A percentile compares a stretch with the other conserved stretches of the same genome.
Evolutionary conservation across 306 rosid genomes (phyloP).

Genomic region (Macrotyloma uniflorum): DNA sequence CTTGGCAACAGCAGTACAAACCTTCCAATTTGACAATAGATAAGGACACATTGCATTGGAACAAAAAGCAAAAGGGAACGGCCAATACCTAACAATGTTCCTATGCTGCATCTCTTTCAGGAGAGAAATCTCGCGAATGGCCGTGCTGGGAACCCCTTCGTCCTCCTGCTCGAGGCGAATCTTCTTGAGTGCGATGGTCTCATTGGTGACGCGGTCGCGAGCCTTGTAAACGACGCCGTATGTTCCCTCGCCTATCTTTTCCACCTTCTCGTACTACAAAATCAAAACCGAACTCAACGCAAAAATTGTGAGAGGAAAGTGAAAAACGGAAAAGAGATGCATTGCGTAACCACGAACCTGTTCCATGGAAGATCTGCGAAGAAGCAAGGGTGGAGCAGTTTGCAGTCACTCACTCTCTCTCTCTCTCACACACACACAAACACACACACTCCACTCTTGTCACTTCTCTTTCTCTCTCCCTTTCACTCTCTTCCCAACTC

Average conservation of each 20-base stretch:
- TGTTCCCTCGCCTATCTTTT: slow-evolving; percentile 94
- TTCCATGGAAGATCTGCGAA: slow-evolving; percentile 51
- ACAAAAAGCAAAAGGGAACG: not conserved
- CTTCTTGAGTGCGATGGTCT: slow-evolving; percentile 87
- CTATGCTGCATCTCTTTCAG: slow-evolving; percentile 90
- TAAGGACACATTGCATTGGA: not conserved
- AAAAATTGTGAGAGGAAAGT: not conserved
- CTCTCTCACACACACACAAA: too few relatives aligned
- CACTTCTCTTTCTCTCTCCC: not conserved
- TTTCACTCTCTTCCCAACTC: not conserved
- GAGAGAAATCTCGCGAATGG: slow-evolving; percentile 89
- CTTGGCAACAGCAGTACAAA: not conserved
- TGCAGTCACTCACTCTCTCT: not conserved
- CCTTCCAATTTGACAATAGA: slow-evolving; percentile 10
- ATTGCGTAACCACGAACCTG: slow-evolving; percentile 38
- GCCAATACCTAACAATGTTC: slow-evolving; percentile 79
- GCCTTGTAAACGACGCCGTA: slow-evolving; percentile 96
- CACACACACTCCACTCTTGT: not conserved
- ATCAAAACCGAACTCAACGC: not conserved
- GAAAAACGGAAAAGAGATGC: not conserved
- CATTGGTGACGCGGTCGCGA: slow-evolving; percentile 75
- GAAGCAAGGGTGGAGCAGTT: not conserved
- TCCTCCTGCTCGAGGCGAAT: slow-evolving; percentile 95
- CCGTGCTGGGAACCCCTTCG: slow-evolving; percentile 93
- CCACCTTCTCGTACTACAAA: slow-evolving; percentile 85